Conservation (phyloP, 1,284 basidiomycete genomes). For the Cryptococcus neoformans region DNA sequence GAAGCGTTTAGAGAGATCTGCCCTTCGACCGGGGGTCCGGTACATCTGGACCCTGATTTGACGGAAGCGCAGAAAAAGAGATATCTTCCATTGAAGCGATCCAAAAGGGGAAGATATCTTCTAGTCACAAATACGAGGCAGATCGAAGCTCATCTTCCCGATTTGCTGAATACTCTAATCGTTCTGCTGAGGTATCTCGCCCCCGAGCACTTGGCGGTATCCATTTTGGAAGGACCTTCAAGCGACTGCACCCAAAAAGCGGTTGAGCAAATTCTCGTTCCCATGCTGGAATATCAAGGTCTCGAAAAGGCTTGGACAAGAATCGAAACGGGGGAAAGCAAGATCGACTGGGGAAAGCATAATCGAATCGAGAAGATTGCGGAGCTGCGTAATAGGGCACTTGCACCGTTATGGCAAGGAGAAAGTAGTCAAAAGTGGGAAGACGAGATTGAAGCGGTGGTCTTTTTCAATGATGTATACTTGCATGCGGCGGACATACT, state of each 20-base stretch:
- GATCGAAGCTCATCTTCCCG: constrained; percentile 42
- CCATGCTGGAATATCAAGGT: constrained; percentile 33
- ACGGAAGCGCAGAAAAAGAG: constrained; percentile 31
- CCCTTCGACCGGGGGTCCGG: constrained; percentile 13
- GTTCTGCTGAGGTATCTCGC: constrained; percentile 41
- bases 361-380: constrained; percentile 48
- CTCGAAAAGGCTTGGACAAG: constrained; percentile 28
- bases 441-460: constrained; percentile 29
- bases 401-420: constrained; percentile 43
- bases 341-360: constrained; percentile 35
- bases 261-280: constrained; percentile 34
- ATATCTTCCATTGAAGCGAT: constrained; percentile 30
- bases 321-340: constrained; percentile 32
- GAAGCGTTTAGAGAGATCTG: constrained; percentile 15
- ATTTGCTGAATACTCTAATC: constrained; percentile 44
- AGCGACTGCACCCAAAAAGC: constrained; percentile 41
- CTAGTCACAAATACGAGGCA: constrained; percentile 42
- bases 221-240: constrained; percentile 48
- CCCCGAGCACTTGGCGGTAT: constrained; percentile 31
- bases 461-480: constrained; percentile 51
- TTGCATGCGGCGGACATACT: constrained; percentile 41
- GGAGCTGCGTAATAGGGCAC: constrained; percentile 42
- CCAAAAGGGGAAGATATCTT: constrained; percentile 24
- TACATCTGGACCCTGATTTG: constrained; percentile 33
- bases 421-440: constrained; percentile 12